Percentiles rank a stretch among this genome's conserved stretches.
phyloP scores from a whole-genome alignment of 2,329 filamentous ascomycete species.

The Colletotrichum musae region DNA sequence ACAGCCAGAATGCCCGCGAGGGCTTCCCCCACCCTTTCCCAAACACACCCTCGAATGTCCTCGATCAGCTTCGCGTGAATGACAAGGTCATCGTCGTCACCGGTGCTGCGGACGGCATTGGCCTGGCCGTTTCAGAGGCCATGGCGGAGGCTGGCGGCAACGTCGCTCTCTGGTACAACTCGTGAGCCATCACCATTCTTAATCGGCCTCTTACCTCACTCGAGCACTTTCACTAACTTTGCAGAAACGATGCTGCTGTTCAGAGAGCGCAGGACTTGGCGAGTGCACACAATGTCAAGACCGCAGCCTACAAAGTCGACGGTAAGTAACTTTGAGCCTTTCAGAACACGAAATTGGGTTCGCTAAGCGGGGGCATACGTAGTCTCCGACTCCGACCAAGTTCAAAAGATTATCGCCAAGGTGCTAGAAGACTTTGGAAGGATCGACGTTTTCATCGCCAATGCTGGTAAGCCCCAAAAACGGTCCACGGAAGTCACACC shows the following conservation, averaged over 20 bases:
- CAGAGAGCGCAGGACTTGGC: constrained; percentile 52
- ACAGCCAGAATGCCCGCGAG: constrained; percentile 47
- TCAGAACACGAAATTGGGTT: neutral
- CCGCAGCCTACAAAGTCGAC: constrained; percentile 60
- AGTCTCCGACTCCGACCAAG: constrained; percentile 59
- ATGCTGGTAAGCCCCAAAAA: constrained; percentile 51
- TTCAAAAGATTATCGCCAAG: constrained; percentile 50
- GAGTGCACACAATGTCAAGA: constrained; percentile 52
- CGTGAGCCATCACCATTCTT: neutral
- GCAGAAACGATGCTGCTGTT: constrained; percentile 49
- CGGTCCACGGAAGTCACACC: fast-evolving
- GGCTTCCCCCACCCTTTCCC: constrained; percentile 57
- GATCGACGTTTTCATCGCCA: constrained; percentile 60
- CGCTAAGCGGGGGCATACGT: neutral
- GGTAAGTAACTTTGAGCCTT: constrained; percentile 43
- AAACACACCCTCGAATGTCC: constrained; percentile 56
- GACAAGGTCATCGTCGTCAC: constrained; percentile 60
- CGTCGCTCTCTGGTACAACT: constrained; percentile 58
- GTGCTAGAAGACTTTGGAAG: constrained; percentile 57
- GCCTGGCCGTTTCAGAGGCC: constrained; percentile 59
- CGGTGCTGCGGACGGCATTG: constrained; percentile 62
- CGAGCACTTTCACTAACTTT: too few relatives aligned
- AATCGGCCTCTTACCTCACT: too few relatives aligned
- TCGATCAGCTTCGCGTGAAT: constrained; percentile 59
- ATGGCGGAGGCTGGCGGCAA: constrained; percentile 61